Percentiles rank a stretch among this genome's conserved stretches.
Conservation (phyloP, 1,139 yeast species). For the Yamadazyma siamensis region DNA sequence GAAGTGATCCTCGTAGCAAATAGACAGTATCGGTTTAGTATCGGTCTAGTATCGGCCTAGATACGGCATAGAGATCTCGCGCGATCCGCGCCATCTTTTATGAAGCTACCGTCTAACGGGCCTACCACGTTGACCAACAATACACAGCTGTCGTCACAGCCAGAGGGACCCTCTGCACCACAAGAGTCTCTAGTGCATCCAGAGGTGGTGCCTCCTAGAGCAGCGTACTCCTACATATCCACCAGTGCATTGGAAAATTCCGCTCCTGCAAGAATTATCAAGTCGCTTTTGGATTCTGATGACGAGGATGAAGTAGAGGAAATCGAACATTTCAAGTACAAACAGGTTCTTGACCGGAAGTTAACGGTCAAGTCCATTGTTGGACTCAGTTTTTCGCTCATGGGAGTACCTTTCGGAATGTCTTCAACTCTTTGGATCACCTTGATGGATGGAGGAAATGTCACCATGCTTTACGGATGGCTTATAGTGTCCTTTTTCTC, state of each 20-base stretch:
- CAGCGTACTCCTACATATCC: conserved; percentile 19
- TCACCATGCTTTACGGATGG: conserved; percentile 72
- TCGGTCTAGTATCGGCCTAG: too few species aligned
- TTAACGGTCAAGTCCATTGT: conserved; percentile 64
- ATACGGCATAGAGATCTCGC: too few species aligned
- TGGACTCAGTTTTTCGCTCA: conserved; percentile 70
- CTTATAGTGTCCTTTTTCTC: conserved; percentile 59
- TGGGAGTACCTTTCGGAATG: conserved; percentile 78
- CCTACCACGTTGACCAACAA: too few species aligned
- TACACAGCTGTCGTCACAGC: too few species aligned
- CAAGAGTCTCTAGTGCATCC: too few species aligned
- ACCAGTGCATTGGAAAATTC: conserved; percentile 6
- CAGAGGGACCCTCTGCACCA: too few species aligned
- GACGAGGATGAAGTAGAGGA: conserved; percentile 52
- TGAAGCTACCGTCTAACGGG: too few species aligned
- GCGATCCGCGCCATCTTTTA: too few species aligned
- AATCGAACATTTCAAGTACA: conserved; percentile 68
- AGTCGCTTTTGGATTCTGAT: conserved; percentile 19
- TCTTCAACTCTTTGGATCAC: conserved; percentile 70
- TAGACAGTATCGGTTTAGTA: too few species aligned
- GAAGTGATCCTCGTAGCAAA: too few species aligned
- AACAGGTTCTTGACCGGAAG: conserved; percentile 64
- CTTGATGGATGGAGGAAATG: conserved; percentile 68
- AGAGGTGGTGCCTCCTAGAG: conserved; percentile 18
- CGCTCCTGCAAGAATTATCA: conserved; percentile 21